Base-by-base conservation (phyloP, 148 eudicot genomes). In the Polygonum maritimum region DNA sequence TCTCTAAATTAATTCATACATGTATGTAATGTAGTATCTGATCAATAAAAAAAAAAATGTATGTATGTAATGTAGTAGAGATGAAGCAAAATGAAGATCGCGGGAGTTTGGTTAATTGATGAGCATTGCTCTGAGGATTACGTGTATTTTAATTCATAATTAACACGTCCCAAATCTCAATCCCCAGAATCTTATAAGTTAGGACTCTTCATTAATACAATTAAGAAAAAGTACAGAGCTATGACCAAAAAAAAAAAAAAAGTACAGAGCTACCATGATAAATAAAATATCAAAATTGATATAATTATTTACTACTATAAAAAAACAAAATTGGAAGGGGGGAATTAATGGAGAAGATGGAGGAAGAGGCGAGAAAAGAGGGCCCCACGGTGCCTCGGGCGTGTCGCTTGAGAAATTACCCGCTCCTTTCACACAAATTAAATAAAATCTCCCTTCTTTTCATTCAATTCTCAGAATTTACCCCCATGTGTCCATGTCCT, bases 401-500 rank as follows among this genome's bases (percentile, higher is more conserved):
- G n/a, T 3, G 11, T 67, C 44, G 45, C 71, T 31, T 67, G 5
- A 54, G 44, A 67, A 67, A 67, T 36, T 67, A 67, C 71, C 19
- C 71, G 7, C 71, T 67, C 71, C 71, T 67, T 67, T 33, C 55
- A 44, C 47, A 44, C 6, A 44, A 44, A 44, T 6, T 6, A 41
- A 44, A 41, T 6, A 44, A 7, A 44, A 44, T 6, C n/a, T 49
- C 55, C 15, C 13, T 6, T 49, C 5, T 21, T 45, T 45, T 2
- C 16, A 40, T 15, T 65, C 35, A 33, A 33, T 31, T 33, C 8
- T 63, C 7, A 2, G 9, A 6, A 63, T 63, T 31, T 13, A 26
- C 73, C 48, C 63, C 77, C 82, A 80, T 80, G 81, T 80, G 81
- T 73, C 75, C 69, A 60, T 72, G 81, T 78, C 79, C 77, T 78